Base-by-base conservation (phyloP, 495 filamentous ascomycete genomes). In the Cladorrhinum samala region DNA sequence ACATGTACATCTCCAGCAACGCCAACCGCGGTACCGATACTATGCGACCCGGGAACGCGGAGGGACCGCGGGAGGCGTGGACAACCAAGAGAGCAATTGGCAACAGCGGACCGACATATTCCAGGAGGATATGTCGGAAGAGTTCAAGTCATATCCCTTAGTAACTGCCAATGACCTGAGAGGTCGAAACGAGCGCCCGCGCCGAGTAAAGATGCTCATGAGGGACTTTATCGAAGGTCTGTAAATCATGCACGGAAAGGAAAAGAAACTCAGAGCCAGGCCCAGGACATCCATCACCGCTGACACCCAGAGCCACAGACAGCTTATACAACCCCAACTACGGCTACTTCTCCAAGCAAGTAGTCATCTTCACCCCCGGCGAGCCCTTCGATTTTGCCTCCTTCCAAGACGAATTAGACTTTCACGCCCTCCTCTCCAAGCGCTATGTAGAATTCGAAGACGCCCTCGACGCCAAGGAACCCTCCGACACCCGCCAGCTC, bases 341-440 rank as follows among this genome's bases (percentile, higher is more conserved):
- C 60, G 93, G 93, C 49, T 99, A 97, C 71, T 99, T 99, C 72
- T 90, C 91, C 27, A 95, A 96, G 67, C 90, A 95, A 66, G 93
- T 86, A 60, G 89, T 93, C 55, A 99, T 99, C 63, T 97, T 99
- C 76, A 86, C 81, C 16, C 88, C 91, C 4, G 90, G 89, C 23
- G 81, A 91, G 54, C 89, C 94, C n/a, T 97, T 99, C 73, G 72
- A 93, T 55, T 97, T 99, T 78, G 84, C 82, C 62, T 59, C 63
- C 16, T 79, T 99, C 46, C 71, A 79, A 52, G 88, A 95, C 68
- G 93, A 95, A 55, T 78, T 83, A 20, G 83, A 88, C 33, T 99
- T 99, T 71, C 75, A 93, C 59, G 63, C 73, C 21, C 64, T 85
- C 46, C 74, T 99, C 1, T 86, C 88, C 0, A 70, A 87, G 36